Conservation (phyloP, 2,329 filamentous ascomycete genomes). For the Bipolaris bicolor region DNA sequence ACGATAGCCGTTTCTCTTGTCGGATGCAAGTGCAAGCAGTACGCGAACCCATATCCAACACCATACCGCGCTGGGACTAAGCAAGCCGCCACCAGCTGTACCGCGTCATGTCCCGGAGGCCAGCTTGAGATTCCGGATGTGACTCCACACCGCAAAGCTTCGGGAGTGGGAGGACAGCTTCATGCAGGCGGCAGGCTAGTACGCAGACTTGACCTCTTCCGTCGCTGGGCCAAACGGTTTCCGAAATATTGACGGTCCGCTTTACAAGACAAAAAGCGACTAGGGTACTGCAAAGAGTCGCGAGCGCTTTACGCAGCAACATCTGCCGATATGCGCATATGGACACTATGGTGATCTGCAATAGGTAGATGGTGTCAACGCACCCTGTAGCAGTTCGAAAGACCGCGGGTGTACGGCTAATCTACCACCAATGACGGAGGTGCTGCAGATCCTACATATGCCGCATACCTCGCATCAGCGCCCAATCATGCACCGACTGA, state of each 20-base stretch:
- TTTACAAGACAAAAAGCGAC: conserved; percentile 1
- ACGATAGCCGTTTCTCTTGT: conserved; percentile 3
- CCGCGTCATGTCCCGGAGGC: conserved; percentile 1
- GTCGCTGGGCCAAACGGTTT: conserved; percentile 9
- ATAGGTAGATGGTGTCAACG: conserved; percentile 1
- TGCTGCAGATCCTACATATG: not conserved
- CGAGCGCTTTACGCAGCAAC: not conserved
- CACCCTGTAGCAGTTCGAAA: conserved; percentile 2
- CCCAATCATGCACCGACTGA: conserved; percentile 6
- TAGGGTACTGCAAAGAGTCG: not conserved
- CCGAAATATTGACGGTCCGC: conserved; percentile 1
- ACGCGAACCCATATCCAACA: not conserved
- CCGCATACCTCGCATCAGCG: conserved; percentile 2
- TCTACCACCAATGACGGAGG: conserved; percentile 8
- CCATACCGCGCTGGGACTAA: not conserved
- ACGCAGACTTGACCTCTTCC: not conserved
- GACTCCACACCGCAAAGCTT: conserved; percentile 7
- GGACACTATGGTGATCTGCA: conserved; percentile 3
- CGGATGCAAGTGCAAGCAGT: not conserved
- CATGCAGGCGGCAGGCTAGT: conserved; percentile 8
- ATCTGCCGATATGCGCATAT: not conserved
- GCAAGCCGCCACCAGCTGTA: conserved; percentile 1
- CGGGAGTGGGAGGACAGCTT: not conserved
- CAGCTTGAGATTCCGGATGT: conserved; percentile 6
- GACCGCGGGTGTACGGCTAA: conserved; percentile 9